A percentile compares a stretch with the other conserved stretches of the same genome.
Evolutionary conservation across 495 filamentous ascomycete genomes (phyloP).

Genomic region (Cetradonia linearis): DNA sequence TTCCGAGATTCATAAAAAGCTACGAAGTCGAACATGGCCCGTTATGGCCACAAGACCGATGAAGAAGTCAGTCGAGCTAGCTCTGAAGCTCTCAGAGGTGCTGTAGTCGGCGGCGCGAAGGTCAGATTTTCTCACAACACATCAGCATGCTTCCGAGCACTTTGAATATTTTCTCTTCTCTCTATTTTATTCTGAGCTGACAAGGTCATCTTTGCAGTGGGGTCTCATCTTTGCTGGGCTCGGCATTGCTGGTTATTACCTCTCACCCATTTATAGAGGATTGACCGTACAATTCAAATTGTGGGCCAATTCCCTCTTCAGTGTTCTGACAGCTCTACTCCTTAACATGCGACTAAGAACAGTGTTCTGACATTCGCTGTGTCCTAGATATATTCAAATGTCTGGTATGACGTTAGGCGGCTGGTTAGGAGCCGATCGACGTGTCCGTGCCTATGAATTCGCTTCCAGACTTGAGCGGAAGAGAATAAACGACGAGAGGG

Average conservation of each 20-base stretch:
- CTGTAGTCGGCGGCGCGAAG: constrained; percentile 48
- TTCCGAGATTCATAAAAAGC: no score
- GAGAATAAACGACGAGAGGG: constrained; percentile 50
- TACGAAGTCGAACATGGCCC: constrained; percentile 14
- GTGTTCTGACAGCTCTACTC: background rate
- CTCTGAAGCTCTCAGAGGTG: constrained; percentile 53
- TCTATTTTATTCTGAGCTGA: background rate
- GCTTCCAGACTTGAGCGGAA: constrained; percentile 44
- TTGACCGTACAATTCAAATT: constrained; percentile 87
- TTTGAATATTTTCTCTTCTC: background rate
- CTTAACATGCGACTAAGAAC: no score
- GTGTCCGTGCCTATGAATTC: constrained; percentile 54
- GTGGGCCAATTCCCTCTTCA: constrained; percentile 29
- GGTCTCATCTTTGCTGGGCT: constrained; percentile 48
- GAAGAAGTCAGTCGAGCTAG: constrained; percentile 48
- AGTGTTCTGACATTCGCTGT: constrained; percentile 10
- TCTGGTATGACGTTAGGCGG: constrained; percentile 77
- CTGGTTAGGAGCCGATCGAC: constrained; percentile 71
- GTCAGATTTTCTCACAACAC: constrained; percentile 25
- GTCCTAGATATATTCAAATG: constrained; percentile 65
- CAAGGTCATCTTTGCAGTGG: constrained; percentile 37
- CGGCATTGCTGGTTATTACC: constrained; percentile 44
- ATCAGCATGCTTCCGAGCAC: background rate
- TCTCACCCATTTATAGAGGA: constrained; percentile 67
- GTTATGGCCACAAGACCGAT: constrained; percentile 8